These are phyloP conservation scores for Penicillium pancosmium DNA, from an alignment of 495 filamentous ascomycete genomes.

Conservation along the genomic window DNA sequence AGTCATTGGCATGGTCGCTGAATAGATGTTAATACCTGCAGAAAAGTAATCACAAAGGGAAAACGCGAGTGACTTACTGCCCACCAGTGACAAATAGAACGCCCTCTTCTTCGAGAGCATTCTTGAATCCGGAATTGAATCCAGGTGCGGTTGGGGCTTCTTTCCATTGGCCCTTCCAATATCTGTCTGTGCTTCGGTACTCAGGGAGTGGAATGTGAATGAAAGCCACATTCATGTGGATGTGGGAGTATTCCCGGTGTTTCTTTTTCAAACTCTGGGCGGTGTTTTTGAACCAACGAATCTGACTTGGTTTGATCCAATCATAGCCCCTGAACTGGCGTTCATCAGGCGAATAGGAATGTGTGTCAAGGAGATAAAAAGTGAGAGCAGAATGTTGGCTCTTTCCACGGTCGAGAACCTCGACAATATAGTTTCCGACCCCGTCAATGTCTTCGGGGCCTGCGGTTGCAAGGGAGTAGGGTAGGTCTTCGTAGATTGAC, in stretches of 20 bases:
- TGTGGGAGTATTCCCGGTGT: conserved; percentile 81
- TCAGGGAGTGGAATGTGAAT: conserved; percentile 97
- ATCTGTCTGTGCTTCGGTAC: conserved; percentile 59
- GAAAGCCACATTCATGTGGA: conserved; percentile 95
- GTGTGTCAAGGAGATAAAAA: conserved; percentile 91
- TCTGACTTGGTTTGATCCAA: conserved; percentile 93
- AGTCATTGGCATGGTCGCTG: conserved; percentile 95
- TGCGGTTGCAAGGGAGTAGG: conserved; percentile 81
- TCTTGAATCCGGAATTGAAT: conserved; percentile 86
- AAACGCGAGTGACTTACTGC: conserved; percentile 62
- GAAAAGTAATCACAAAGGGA: conserved; percentile 3
- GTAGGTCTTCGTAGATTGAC: conserved; percentile 80
- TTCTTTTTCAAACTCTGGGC: conserved; percentile 66
- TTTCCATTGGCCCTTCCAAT: conserved; percentile 64
- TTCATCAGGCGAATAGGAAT: conserved; percentile 90
- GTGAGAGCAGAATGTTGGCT: conserved; percentile 87
- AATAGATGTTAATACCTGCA: conserved; percentile 4
- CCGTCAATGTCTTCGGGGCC: conserved; percentile 85
- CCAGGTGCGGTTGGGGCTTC: conserved; percentile 82
- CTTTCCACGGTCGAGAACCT: conserved; percentile 78
- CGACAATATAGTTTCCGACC: conserved; percentile 92
- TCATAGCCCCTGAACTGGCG: conserved; percentile 85
- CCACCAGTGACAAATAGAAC: conserved; percentile 87
- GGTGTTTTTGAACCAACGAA: conserved; percentile 87
- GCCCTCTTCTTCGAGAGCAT: conserved; percentile 82